phyloP scores from a whole-genome alignment of 257 asterid genomes.

The Parsonsia alboflavescens region DNA sequence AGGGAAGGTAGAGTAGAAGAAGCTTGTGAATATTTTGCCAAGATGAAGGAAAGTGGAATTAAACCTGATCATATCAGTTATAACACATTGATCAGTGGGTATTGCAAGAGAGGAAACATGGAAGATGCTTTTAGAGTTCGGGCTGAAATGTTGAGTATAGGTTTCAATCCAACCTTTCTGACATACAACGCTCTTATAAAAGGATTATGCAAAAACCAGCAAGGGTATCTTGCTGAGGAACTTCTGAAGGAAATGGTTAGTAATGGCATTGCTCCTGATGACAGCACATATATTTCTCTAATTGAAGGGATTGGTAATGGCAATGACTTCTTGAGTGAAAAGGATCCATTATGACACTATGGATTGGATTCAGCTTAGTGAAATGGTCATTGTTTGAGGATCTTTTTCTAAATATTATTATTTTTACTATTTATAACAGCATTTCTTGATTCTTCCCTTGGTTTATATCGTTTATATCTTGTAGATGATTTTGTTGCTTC shows the following conservation, averaged over 20 bases:
- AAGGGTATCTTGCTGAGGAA: conserved; percentile 38
- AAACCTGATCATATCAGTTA: conserved; percentile 46
- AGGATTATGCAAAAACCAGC: conserved; percentile 40
- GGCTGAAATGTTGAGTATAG: conserved; percentile 43
- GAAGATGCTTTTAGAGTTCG: conserved; percentile 33
- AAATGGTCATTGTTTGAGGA: neutral
- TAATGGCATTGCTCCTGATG: conserved; percentile 52
- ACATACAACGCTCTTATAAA: conserved; percentile 49
- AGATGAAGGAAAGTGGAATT: conserved; percentile 42
- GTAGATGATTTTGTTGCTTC: neutral
- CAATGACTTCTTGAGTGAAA: conserved; percentile 19
- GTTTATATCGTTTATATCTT: neutral
- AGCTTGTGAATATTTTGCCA: conserved; percentile 35
- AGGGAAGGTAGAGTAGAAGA: conserved; percentile 46
- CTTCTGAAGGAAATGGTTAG: conserved; percentile 58
- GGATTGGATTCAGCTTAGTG: neutral
- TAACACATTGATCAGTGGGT: conserved; percentile 43
- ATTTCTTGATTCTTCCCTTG: neutral
- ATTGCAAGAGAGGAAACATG: conserved; percentile 43
- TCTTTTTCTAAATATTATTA: neutral
- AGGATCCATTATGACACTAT: conserved; percentile 18
- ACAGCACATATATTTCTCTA: conserved; percentile 43
- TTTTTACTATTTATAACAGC: neutral
- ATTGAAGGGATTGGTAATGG: conserved; percentile 35
- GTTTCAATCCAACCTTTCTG: conserved; percentile 34